Evolutionary conservation across 441 rosid species (phyloP).

Genomic region (Pelargonium myrrhifolium): DNA sequence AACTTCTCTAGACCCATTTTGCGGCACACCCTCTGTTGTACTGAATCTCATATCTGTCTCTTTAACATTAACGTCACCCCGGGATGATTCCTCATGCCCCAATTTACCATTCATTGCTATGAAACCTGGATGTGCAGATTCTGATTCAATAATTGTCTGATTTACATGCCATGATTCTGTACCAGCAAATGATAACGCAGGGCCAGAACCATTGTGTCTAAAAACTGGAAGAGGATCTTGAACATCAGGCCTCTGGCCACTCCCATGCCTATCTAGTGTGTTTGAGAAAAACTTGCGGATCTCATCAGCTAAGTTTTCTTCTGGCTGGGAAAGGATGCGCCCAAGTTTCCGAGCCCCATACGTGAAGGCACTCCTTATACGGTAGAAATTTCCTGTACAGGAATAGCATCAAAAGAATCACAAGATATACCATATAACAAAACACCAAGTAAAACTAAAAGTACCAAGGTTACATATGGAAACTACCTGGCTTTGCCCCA

Average conservation of each 20-base stretch:
- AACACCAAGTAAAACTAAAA: no score
- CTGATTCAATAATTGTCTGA: slow-evolving; percentile 33
- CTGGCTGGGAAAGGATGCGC: slow-evolving; percentile 17
- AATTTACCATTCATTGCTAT: slow-evolving; percentile 27
- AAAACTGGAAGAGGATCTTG: slow-evolving; percentile 16
- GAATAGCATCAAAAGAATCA: not conserved
- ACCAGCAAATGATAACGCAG: slow-evolving; percentile 21
- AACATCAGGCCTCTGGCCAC: slow-evolving; percentile 27
- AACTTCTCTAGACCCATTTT: not conserved
- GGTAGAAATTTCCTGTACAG: slow-evolving; percentile 19
- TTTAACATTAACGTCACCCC: slow-evolving; percentile 19
- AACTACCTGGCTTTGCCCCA: no score
- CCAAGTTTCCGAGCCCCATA: slow-evolving; percentile 28
- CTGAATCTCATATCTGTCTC: slow-evolving; percentile 19
- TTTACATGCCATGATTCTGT: slow-evolving; percentile 37
- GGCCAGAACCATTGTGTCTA: slow-evolving; percentile 11
- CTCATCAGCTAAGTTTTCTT: slow-evolving; percentile 16
- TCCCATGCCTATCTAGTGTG: slow-evolving; percentile 25
- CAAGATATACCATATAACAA: not conserved
- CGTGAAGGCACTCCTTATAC: slow-evolving; percentile 25
- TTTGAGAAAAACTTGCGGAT: slow-evolving; percentile 18
- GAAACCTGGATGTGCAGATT: slow-evolving; percentile 30
- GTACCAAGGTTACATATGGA: no score
- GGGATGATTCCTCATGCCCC: slow-evolving; percentile 31
- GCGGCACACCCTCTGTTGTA: slow-evolving; percentile 13